Conservation (phyloP, 1,284 basidiomycete species). For the Ganoderma boninense region DNA sequence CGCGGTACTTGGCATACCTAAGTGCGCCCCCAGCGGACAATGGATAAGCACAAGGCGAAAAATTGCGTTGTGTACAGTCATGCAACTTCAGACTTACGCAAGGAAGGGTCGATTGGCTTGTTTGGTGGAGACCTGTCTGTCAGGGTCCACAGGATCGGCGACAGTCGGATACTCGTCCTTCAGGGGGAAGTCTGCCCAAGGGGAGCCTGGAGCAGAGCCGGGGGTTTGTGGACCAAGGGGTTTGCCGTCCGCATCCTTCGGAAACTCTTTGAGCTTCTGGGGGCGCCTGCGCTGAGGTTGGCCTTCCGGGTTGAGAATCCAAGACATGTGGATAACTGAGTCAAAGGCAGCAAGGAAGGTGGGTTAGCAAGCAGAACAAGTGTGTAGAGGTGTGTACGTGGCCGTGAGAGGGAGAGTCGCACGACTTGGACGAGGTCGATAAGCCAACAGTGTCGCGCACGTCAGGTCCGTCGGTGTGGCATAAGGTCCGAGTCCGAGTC, state of each 20-base stretch:
- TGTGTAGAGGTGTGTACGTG: slow-evolving; percentile 5
- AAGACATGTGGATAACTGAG: slow-evolving; percentile 51
- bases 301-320: slow-evolving; percentile 59
- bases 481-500: slow-evolving; percentile 15
- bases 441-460: neutral
- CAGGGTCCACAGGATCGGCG: slow-evolving; percentile 62
- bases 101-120: slow-evolving; percentile 84
- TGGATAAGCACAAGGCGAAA: slow-evolving; percentile 15
- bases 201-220: slow-evolving; percentile 35
- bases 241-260: slow-evolving; percentile 27
- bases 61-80: slow-evolving; percentile 3
- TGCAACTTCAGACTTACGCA: slow-evolving; percentile 58
- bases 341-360: slow-evolving; percentile 8
- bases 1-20: slow-evolving; percentile 76
- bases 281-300: slow-evolving; percentile 45
- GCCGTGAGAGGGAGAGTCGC: neutral
- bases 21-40: slow-evolving; percentile 25
- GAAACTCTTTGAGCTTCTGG: slow-evolving; percentile 31
- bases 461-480: neutral
- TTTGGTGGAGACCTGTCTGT: slow-evolving; percentile 78
- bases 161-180: slow-evolving; percentile 53
- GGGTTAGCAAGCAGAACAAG: slow-evolving; percentile 19
- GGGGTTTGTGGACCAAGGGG: slow-evolving; percentile 30
- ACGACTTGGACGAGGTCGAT: neutral
- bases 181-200: slow-evolving; percentile 39